Percentiles rank a stretch among this genome's conserved stretches.
phyloP scores from a whole-genome alignment of 2,329 filamentous ascomycete species.

The Zymoseptoria tritici region DNA sequence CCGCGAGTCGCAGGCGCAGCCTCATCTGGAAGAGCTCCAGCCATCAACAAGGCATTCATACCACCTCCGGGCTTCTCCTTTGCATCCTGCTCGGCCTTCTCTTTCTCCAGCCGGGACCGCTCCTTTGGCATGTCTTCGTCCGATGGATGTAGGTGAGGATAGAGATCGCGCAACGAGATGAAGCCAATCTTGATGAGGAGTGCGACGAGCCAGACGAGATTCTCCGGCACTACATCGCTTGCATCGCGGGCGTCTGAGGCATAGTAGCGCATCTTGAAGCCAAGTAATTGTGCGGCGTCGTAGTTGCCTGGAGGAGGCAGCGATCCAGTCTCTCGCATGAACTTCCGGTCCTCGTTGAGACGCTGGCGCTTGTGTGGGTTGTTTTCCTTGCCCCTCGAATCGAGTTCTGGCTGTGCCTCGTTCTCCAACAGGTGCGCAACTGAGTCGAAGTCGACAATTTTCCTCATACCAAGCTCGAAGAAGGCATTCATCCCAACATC shows the following conservation, averaged over 20 bases:
- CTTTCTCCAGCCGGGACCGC: conserved; percentile 61
- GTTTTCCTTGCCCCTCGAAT: conserved; percentile 33
- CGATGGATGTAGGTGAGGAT: conserved; percentile 79
- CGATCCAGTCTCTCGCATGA: conserved; percentile 74
- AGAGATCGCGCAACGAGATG: conserved; percentile 83
- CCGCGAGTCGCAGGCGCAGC: conserved; percentile 44
- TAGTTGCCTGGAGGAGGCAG: conserved; percentile 79
- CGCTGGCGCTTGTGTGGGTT: conserved; percentile 37
- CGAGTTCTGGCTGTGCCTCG: conserved; percentile 25
- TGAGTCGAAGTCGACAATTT: conserved; percentile 52
- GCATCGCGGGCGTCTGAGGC: conserved; percentile 69
- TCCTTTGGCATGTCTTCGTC: conserved; percentile 77
- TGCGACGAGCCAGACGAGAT: conserved; percentile 84
- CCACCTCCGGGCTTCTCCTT: conserved; percentile 60
- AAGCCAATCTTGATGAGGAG: conserved; percentile 96
- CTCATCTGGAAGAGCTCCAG: conserved; percentile 81
- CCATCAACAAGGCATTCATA: conserved; percentile 78
- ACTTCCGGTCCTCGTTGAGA: conserved; percentile 55
- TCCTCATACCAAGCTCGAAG: conserved; percentile 76
- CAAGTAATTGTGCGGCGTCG: conserved; percentile 86
- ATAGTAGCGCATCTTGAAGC: conserved; percentile 96
- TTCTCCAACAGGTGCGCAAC: conserved; percentile 23
- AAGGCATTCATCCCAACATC: conserved; percentile 73
- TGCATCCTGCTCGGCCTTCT: conserved; percentile 70
- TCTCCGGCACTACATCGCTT: conserved; percentile 75